A percentile compares a stretch with the other conserved stretches of the same genome.
These are phyloP conservation scores for Cytidiella melzeri DNA, from an alignment of 768 basidiomycete species.

Conservation along the genomic window DNA sequence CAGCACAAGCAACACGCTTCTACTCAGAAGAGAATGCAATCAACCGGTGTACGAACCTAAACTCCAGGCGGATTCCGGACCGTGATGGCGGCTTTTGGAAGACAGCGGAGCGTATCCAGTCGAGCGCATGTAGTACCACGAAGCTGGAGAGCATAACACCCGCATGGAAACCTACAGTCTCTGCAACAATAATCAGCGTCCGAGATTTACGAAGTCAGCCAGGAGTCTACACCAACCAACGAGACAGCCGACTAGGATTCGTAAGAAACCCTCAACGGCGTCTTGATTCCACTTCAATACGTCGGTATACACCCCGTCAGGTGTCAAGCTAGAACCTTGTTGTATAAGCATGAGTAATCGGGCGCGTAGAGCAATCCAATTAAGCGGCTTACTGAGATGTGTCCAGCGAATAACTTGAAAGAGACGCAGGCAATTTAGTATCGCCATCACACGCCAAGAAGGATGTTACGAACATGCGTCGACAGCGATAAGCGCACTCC, in stretches of 20 bases:
- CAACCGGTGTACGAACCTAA: conserved; percentile 42
- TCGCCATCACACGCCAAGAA: too few species aligned
- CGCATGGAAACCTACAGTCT: conserved; percentile 69
- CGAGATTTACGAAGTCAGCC: background rate
- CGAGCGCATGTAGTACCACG: conserved; percentile 39
- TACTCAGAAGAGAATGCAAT: background rate
- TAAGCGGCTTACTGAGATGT: conserved; percentile 48
- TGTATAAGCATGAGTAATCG: too few species aligned
- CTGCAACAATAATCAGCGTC: conserved; percentile 34
- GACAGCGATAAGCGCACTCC: conserved; percentile 48
- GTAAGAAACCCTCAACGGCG: conserved; percentile 42
- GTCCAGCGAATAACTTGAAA: conserved; percentile 72
- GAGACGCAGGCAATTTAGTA: conserved; percentile 1
- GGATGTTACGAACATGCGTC: conserved; percentile 60
- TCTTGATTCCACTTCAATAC: conserved; percentile 43
- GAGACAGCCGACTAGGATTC: conserved; percentile 59
- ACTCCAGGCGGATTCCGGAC: conserved; percentile 57
- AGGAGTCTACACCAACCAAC: conserved; percentile 39
- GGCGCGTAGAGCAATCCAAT: too few species aligned
- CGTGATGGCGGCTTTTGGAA: conserved; percentile 11
- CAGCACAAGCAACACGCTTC: background rate
- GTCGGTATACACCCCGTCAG: conserved; percentile 8
- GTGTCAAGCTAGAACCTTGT: background rate
- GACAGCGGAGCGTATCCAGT: conserved; percentile 24
- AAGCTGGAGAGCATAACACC: conserved; percentile 58